Evolutionary conservation across 768 basidiomycete genomes (phyloP).

Genomic region (Boletus coccyginus): DNA sequence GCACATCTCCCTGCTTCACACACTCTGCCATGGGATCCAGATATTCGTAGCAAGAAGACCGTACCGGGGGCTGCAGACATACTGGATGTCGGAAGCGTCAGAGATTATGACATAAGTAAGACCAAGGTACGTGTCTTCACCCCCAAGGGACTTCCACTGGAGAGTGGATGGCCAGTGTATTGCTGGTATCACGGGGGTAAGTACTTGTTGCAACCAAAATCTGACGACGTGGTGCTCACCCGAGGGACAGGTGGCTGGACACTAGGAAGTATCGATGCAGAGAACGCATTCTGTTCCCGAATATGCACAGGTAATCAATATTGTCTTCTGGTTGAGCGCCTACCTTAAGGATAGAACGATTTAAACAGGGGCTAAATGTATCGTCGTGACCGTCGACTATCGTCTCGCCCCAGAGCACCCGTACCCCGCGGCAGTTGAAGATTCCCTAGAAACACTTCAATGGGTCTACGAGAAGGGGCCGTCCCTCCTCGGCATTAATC

Average conservation of each 20-base stretch:
- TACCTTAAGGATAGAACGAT: background rate
- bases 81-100: conserved; percentile 50
- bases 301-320: conserved; percentile 25
- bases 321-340: background rate
- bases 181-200: conserved; percentile 74
- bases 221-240: background rate
- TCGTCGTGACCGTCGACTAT: conserved; percentile 33
- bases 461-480: conserved; percentile 41
- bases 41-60: conserved; percentile 47
- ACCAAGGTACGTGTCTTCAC: conserved; percentile 63
- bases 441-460: conserved; percentile 35
- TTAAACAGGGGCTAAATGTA: conserved; percentile 30
- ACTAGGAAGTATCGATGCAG: conserved; percentile 59
- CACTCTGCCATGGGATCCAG: conserved; percentile 59
- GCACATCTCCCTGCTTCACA: conserved; percentile 48
- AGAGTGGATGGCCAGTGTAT: conserved; percentile 66
- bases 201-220: conserved; percentile 4
- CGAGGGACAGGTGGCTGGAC: conserved; percentile 66
- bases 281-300: conserved; percentile 52
- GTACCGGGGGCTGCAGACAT: conserved; percentile 58
- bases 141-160: conserved; percentile 47
- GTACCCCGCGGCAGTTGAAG: conserved; percentile 34
- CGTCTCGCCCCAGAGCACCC: conserved; percentile 34
- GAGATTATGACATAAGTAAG: conserved; percentile 52
- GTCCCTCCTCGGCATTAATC: conserved; percentile 47